A percentile compares a stretch with the other conserved stretches of the same genome.
phyloP scores from a whole-genome alignment of 176 grass and related monocot species.

The Oryza coarctata region DNA sequence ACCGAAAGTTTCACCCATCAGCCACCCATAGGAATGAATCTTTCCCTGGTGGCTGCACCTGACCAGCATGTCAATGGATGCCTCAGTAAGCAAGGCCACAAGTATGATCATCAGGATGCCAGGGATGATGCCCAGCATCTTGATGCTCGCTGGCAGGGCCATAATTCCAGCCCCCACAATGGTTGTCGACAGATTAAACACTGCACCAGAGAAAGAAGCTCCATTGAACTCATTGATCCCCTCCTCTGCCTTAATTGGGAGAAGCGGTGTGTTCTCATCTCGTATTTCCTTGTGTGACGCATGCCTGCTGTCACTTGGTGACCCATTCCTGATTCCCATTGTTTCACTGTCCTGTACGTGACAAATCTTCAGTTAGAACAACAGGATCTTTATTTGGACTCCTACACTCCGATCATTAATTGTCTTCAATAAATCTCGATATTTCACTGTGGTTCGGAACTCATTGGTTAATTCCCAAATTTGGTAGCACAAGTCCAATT shows the following conservation, averaged over 20 bases:
- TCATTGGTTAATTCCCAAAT: neutral
- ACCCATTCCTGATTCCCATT: conserved; percentile 44
- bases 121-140: conserved; percentile 77
- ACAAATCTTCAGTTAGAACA: neutral
- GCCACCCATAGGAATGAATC: conserved; percentile 57
- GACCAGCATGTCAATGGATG: conserved; percentile 81
- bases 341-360: conserved; percentile 11
- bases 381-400: neutral
- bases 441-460: neutral
- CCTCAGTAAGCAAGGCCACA: conserved; percentile 69
- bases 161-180: conserved; percentile 92
- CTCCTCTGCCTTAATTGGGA: conserved; percentile 38
- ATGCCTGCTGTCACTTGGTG: neutral
- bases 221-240: conserved; percentile 44
- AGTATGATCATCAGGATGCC: conserved; percentile 74
- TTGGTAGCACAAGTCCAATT: neutral
- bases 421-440: neutral
- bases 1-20: conserved; percentile 68
- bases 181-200: conserved; percentile 84
- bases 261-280: conserved; percentile 48
- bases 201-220: conserved; percentile 71
- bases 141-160: conserved; percentile 80
- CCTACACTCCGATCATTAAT: neutral
- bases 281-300: conserved; percentile 15
- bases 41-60: conserved; percentile 67